A percentile compares a stretch with the other conserved stretches of the same genome.
Evolutionary conservation across 768 basidiomycete species (phyloP).

Genomic region (Xanthoconium stramineum): DNA sequence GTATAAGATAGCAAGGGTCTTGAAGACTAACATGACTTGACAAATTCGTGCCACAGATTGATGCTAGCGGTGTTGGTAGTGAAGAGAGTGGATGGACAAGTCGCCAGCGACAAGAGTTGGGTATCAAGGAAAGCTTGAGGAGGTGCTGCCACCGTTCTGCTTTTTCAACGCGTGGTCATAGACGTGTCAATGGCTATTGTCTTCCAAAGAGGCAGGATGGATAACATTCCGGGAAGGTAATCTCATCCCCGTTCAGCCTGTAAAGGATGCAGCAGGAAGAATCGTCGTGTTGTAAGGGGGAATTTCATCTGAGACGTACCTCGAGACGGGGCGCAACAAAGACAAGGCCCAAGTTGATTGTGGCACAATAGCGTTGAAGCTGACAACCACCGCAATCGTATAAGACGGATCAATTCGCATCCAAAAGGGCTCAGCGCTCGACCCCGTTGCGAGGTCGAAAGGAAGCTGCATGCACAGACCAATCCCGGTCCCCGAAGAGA

Average conservation of each 20-base stretch:
- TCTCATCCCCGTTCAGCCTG: no score
- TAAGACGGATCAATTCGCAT: no score
- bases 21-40: constrained; percentile 15
- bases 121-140: constrained; percentile 3
- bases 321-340: neutral
- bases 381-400: neutral
- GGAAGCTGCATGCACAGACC: no score
- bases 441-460: no score
- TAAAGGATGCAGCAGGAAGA: no score
- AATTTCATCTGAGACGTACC: neutral
- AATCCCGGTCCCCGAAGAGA: no score
- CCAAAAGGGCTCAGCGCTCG: no score
- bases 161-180: constrained; percentile 1
- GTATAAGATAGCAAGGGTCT: constrained; percentile 8
- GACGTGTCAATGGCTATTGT: constrained; percentile 7
- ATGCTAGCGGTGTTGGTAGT: neutral
- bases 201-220: constrained; percentile 9
- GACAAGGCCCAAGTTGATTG: neutral
- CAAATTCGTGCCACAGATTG: neutral
- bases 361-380: neutral
- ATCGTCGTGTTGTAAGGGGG: neutral
- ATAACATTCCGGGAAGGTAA: no score
- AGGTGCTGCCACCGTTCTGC: neutral
- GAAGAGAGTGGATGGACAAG: constrained; percentile 5
- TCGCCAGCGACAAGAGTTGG: constrained; percentile 20